Base-by-base conservation (phyloP, 2,329 filamentous ascomycete genomes). In the Laburnicola sp. region DNA sequence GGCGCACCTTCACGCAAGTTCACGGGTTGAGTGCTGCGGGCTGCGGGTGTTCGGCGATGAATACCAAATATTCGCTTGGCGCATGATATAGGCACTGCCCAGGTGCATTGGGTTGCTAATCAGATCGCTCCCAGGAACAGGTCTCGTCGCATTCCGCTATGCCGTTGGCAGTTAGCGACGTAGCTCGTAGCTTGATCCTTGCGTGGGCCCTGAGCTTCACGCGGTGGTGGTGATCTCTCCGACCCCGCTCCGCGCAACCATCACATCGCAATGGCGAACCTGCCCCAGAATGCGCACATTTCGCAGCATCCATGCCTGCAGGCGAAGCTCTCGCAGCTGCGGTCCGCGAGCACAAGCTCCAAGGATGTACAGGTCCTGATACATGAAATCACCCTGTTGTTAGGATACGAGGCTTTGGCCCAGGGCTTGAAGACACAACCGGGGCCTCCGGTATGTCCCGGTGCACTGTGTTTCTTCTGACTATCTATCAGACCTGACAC, bases 301-400 rank as follows among this genome's bases (percentile, higher is more conserved):
- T 96, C 91, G 34, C 78, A 78, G 11, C 93, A 97, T 74, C 93
- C 93, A 31, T 96, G 90, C 74, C 81, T 97, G 36, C 80, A 82
- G 64, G 90, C 88, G 62, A 97, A 97, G 80, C 85, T 97, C 65
- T 92, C 89, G 62, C 89, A 94, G 76, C 84, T 97, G 40, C 87
- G 93, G 53, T 94, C 89, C 35, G 80, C 83, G 50, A 80, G 78
- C 36, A 85, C 89, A 44, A 83, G 80, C 52, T 80, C 89, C 3
- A 82, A 86, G 53, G 89, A 96, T 49, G 91, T 90, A 61, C 91
- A 92, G 74, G 75, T 82, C 6, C 80, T 97, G 42, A 83, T 97
- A 54, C 86, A 96, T 70, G 92, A 97, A 57, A 95, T 97, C 56
- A 78, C 89, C 6, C 80, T 90, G 34, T 88, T 97, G 54, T 76